These are phyloP conservation scores for Saxophila tyrrhenica DNA, from an alignment of 495 filamentous ascomycete species.

Conservation along the genomic window DNA sequence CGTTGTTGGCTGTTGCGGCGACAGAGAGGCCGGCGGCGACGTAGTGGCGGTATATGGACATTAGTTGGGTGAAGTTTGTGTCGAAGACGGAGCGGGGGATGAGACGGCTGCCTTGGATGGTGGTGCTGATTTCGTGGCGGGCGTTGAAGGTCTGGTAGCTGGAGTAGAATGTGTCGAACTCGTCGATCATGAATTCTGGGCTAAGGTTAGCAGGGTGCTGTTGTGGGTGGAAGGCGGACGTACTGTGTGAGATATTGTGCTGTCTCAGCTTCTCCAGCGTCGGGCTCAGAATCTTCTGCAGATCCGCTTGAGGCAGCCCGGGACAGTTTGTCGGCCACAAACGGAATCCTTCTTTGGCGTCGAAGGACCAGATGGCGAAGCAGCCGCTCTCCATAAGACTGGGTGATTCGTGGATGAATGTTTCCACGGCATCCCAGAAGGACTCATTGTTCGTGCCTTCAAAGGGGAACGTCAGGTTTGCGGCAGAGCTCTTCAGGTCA, in stretches of 20 bases:
- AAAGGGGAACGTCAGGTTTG: constrained; percentile 33
- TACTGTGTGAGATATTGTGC: constrained; percentile 37
- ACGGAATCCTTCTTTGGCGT: constrained; percentile 33
- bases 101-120: constrained; percentile 49
- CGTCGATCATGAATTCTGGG: constrained; percentile 14
- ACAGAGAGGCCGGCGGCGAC: constrained; percentile 35
- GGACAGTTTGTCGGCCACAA: constrained; percentile 26
- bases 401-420: background rate
- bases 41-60: constrained; percentile 31
- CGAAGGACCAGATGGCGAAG: constrained; percentile 34
- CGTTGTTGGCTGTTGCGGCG: constrained; percentile 36
- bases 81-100: constrained; percentile 41
- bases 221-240: constrained; percentile 30
- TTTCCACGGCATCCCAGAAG: background rate
- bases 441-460: constrained; percentile 1
- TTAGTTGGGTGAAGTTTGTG: constrained; percentile 39
- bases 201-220: too few relatives aligned
- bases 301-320: constrained; percentile 45
- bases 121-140: constrained; percentile 35
- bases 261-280: constrained; percentile 14
- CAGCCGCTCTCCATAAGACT: background rate
- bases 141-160: constrained; percentile 23
- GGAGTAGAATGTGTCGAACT: constrained; percentile 11
- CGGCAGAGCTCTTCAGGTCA: constrained; percentile 38
- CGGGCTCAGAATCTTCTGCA: constrained; percentile 40